Conservation (phyloP, 345 rosid genomes). For the Alliaria petiolata region DNA sequence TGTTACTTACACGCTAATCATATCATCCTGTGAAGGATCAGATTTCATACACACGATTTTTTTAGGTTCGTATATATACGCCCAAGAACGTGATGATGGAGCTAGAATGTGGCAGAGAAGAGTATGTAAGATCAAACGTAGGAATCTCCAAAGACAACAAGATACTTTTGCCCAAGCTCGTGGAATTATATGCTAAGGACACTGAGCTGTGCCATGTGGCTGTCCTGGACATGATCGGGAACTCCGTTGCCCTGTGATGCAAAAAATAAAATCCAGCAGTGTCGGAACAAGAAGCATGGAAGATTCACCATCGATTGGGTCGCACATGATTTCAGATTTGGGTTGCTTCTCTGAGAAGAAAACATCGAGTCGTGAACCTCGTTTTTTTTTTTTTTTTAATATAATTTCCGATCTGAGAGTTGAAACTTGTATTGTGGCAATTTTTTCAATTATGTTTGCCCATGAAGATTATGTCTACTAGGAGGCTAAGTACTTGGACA, state of each 20-base stretch:
- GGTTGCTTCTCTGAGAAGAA: constrained; percentile 32
- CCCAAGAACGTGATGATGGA: constrained; percentile 66
- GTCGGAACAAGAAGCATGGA: constrained; percentile 37
- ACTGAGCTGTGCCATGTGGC: constrained; percentile 44
- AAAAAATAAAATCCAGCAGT: constrained; percentile 25
- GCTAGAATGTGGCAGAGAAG: constrained; percentile 75
- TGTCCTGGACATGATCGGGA: constrained; percentile 45
- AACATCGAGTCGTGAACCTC: too few species aligned
- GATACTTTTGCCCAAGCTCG: constrained; percentile 64
- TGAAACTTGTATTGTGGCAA: not conserved
- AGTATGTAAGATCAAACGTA: constrained; percentile 59
- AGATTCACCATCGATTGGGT: constrained; percentile 60
- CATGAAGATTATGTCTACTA: not conserved
- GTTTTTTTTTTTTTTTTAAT: not conserved
- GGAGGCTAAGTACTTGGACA: not conserved
- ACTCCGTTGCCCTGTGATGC: constrained; percentile 40
- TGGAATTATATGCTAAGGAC: constrained; percentile 65
- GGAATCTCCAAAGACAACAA: constrained; percentile 53
- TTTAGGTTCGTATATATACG: constrained; percentile 66
- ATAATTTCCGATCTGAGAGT: not conserved
- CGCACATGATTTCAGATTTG: constrained; percentile 68
- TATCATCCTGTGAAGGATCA: not conserved
- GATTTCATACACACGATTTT: not conserved
- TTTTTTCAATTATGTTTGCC: not conserved
- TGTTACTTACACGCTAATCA: not conserved